Evolutionary conservation across 2,329 filamentous ascomycete genomes (phyloP).

Genomic region (Sphaerostilbella broomeana): DNA sequence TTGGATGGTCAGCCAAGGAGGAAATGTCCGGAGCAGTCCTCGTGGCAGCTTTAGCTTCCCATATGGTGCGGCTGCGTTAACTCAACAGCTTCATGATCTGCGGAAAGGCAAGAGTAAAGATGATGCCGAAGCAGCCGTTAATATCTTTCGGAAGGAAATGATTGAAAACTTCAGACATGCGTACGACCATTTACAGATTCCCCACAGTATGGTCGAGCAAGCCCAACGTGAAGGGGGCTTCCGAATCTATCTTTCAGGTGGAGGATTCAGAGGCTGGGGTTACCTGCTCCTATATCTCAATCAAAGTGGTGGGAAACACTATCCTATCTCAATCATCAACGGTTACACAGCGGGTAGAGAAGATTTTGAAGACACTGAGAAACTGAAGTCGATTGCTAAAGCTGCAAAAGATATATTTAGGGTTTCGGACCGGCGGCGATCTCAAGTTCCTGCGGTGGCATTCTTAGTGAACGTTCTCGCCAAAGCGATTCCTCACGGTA

Average conservation of each 20-base stretch:
- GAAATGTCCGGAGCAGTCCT: slow-evolving; percentile 44
- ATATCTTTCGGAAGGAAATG: slow-evolving; percentile 44
- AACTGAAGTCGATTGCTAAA: slow-evolving; percentile 24
- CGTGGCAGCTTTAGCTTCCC: slow-evolving; percentile 58
- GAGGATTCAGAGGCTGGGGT: slow-evolving; percentile 66
- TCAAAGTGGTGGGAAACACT: slow-evolving; percentile 50
- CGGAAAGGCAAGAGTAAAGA: slow-evolving; percentile 30
- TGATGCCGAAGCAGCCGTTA: slow-evolving; percentile 38
- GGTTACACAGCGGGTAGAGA: slow-evolving; percentile 49
- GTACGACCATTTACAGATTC: slow-evolving; percentile 46
- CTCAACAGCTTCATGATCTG: slow-evolving; percentile 43
- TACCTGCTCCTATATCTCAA: slow-evolving; percentile 56
- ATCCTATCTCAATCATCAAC: slow-evolving; percentile 67
- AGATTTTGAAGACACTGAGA: slow-evolving; percentile 45
- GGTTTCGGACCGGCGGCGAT: slow-evolving; percentile 56
- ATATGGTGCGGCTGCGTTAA: slow-evolving; percentile 63
- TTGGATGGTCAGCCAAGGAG: slow-evolving; percentile 51
- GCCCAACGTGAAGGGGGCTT: slow-evolving; percentile 42
- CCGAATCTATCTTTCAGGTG: slow-evolving; percentile 61
- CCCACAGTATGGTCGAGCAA: slow-evolving; percentile 39
- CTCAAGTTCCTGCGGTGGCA: slow-evolving; percentile 62
- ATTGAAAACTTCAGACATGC: slow-evolving; percentile 44
- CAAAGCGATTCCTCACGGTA: slow-evolving; percentile 50
- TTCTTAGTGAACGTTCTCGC: slow-evolving; percentile 59
- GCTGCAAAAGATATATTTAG: slow-evolving; percentile 45